Evolutionary conservation across 306 rosid species (phyloP).

Genomic region (Lathyrus tuberosus): DNA sequence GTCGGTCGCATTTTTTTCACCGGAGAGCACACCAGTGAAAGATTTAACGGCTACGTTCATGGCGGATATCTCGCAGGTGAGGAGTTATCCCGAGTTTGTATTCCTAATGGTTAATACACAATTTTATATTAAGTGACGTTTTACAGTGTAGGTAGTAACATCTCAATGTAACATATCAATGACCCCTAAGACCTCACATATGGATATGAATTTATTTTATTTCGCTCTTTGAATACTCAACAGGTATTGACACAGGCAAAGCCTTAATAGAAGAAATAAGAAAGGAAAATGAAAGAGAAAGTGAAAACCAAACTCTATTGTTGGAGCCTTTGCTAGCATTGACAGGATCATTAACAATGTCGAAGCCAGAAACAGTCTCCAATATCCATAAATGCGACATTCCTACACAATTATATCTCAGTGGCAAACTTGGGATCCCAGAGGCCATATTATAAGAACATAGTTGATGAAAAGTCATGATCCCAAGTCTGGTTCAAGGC

Average conservation of each 20-base stretch:
- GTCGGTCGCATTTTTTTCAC: slow-evolving; percentile 83
- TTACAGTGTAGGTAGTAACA: background rate
- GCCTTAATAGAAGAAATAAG: slow-evolving; percentile 71
- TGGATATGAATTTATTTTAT: slow-evolving; percentile 17
- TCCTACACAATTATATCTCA: slow-evolving; percentile 74
- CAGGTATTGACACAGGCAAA: slow-evolving; percentile 86
- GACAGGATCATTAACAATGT: slow-evolving; percentile 63
- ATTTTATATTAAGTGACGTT: background rate
- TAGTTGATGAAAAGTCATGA: slow-evolving; percentile 25
- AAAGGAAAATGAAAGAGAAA: slow-evolving; percentile 62
- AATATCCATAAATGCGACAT: slow-evolving; percentile 78
- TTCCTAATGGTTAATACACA: no score
- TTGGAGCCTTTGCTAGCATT: slow-evolving; percentile 78
- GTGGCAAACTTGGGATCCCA: slow-evolving; percentile 62
- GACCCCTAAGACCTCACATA: slow-evolving; percentile 1
- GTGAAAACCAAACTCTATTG: slow-evolving; percentile 56
- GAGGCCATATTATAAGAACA: slow-evolving; percentile 57
- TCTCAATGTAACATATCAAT: background rate
- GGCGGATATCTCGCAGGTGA: slow-evolving; percentile 89
- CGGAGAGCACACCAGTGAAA: slow-evolving; percentile 92
- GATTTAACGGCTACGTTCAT: slow-evolving; percentile 86
- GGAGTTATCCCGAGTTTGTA: background rate
- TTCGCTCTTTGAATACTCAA: slow-evolving; percentile 24
- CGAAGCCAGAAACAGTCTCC: slow-evolving; percentile 65
- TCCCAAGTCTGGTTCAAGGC: slow-evolving; percentile 34